Evolutionary conservation across 2,329 filamentous ascomycete genomes (phyloP).

Genomic region (Sporothrix euskadiensis): DNA sequence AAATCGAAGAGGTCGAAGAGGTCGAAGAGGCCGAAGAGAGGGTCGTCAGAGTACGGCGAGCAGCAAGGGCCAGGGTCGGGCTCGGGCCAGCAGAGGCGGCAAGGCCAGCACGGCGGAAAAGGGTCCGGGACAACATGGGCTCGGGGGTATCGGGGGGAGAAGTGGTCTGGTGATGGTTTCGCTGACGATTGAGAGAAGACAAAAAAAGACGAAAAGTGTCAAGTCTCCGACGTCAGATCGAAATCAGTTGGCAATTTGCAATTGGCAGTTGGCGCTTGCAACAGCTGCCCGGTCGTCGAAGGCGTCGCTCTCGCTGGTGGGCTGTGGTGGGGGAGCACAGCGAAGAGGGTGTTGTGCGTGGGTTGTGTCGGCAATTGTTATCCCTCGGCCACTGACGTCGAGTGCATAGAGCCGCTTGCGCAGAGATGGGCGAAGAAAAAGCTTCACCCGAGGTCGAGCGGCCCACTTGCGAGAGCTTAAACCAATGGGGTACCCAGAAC

Average conservation of each 20-base stretch:
- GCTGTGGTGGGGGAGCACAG: not conserved
- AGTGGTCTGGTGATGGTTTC: not conserved
- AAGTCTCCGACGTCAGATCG: not conserved
- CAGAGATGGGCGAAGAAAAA: conserved; percentile 26
- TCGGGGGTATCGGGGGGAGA: not conserved
- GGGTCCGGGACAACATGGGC: conserved; percentile 57
- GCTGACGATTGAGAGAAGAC: not conserved
- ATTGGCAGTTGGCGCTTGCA: conserved; percentile 3
- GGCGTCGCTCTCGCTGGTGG: conserved; percentile 5
- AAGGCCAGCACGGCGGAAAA: conserved; percentile 56
- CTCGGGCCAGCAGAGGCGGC: conserved; percentile 38
- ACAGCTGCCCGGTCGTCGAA: not conserved
- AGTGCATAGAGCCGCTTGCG: not conserved
- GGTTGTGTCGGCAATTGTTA: conserved; percentile 30
- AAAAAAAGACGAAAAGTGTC: not conserved
- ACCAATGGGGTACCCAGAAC: not conserved
- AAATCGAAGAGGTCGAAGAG: conserved; percentile 29
- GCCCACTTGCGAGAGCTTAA: conserved; percentile 10
- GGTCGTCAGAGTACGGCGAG: conserved; percentile 17
- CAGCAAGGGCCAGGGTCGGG: not conserved
- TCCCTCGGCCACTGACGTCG: conserved; percentile 28
- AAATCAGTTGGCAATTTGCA: not conserved
- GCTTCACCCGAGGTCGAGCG: conserved; percentile 29
- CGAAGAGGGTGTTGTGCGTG: not conserved
- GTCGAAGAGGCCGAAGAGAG: conserved; percentile 31